Conservation (phyloP, 1,139 yeast species). For the Wickerhamomyces sp. region DNA sequence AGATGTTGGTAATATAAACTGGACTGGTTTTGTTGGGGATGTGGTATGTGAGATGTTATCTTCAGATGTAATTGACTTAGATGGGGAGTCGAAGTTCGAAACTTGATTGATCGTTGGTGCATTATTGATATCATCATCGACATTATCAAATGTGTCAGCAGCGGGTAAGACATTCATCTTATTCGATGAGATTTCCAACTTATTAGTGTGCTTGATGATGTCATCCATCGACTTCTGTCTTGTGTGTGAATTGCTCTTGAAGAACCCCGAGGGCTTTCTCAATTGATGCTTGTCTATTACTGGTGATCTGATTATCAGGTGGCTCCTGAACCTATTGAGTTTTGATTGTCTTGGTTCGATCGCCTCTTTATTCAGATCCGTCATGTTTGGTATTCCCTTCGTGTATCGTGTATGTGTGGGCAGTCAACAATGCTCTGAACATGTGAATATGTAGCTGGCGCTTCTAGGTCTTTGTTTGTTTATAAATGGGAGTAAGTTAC, state of each 20-base stretch:
- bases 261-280: slow-evolving; percentile 6
- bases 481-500: no score
- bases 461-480: no score
- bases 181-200: background rate
- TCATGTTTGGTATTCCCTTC: background rate
- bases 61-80: slow-evolving; percentile 12
- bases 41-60: background rate
- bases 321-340: background rate
- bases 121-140: slow-evolving; percentile 3
- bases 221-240: slow-evolving; percentile 4
- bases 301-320: slow-evolving; percentile 1
- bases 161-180: background rate
- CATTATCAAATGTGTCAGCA: no score
- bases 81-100: slow-evolving; percentile 14
- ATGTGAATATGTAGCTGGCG: no score
- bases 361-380: background rate
- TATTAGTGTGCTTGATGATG: background rate
- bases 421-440: no score
- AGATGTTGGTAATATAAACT: background rate
- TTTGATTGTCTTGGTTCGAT: background rate
- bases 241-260: slow-evolving; percentile 3
- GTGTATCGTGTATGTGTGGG: no score
- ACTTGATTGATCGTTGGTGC: slow-evolving; percentile 13
- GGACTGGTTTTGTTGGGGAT: background rate
- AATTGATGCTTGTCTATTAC: slow-evolving; percentile 7